Percentiles rank a stretch among this genome's conserved stretches.
phyloP scores from a whole-genome alignment of 139 green algal genomes.

The Chlamydomonas sp. region DNA sequence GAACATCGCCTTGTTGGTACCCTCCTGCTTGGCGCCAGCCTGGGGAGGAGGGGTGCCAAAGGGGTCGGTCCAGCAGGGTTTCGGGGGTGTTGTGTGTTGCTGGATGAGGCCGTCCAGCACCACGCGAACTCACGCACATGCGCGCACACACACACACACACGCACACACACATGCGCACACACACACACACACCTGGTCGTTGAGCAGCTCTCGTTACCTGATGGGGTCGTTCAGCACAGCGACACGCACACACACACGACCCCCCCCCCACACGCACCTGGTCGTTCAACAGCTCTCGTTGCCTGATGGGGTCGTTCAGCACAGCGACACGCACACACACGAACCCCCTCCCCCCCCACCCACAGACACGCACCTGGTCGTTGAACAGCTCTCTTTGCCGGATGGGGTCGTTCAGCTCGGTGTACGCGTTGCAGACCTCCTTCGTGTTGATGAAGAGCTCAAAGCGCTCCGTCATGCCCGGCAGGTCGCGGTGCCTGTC shows the following conservation, averaged over 20 bases:
- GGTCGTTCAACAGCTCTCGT: conserved; percentile 90
- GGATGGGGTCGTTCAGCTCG: conserved; percentile 98
- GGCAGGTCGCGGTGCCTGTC: conserved; percentile 71
- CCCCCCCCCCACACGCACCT: no score
- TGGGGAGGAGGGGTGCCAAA: not conserved
- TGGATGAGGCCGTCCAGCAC: conserved; percentile 19
- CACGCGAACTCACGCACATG: no score
- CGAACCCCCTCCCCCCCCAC: no score
- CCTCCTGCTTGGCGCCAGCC: conserved; percentile 41
- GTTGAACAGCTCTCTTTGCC: conserved; percentile 89
- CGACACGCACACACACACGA: no score
- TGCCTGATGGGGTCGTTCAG: conserved; percentile 15
- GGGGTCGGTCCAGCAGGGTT: no score
- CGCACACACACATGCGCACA: no score
- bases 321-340: no score
- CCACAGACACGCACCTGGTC: no score
- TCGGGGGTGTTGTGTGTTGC: no score
- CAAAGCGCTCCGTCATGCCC: conserved; percentile 95
- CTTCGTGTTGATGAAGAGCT: conserved; percentile 97
- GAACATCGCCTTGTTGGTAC: conserved; percentile 97
- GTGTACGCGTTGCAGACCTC: conserved; percentile 99
- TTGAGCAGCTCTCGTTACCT: conserved; percentile 87
- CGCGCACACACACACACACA: no score
- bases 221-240: conserved; percentile 98
- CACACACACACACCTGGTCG: no score